Conservation (phyloP, 140 eudicot species). For the Ambrosia hybrid region DNA sequence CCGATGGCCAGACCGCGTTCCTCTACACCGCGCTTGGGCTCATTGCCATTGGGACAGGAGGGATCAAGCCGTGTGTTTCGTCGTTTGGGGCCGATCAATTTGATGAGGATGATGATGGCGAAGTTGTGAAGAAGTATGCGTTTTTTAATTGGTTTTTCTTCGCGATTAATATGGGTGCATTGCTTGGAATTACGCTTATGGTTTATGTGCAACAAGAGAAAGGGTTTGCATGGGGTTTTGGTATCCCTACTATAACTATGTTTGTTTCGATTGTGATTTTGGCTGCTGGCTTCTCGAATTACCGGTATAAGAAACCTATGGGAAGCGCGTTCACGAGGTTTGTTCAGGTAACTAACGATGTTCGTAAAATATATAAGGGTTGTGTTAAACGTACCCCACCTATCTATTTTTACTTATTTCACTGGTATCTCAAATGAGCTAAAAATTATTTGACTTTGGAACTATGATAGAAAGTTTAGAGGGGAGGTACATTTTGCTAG, state of each 20-base stretch:
- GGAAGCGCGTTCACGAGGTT: conserved; percentile 84
- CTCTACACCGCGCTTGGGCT: conserved; percentile 65
- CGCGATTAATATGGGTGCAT: conserved; percentile 82
- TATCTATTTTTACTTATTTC: too few species aligned
- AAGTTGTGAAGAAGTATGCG: conserved; percentile 54
- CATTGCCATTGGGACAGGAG: conserved; percentile 89
- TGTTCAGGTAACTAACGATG: conserved; percentile 38
- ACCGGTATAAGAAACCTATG: conserved; percentile 77
- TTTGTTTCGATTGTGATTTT: conserved; percentile 46
- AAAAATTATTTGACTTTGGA: too few species aligned
- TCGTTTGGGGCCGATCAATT: conserved; percentile 86
- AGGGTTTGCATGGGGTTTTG: conserved; percentile 81
- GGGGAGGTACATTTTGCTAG: too few species aligned
- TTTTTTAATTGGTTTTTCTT: conserved; percentile 91
- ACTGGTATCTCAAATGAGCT: too few species aligned
- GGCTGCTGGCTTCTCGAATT: conserved; percentile 51
- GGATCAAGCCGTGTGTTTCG: conserved; percentile 89
- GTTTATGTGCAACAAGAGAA: conserved; percentile 61
- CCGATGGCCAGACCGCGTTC: conserved; percentile 52
- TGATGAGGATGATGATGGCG: conserved; percentile 56
- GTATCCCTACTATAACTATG: conserved; percentile 59
- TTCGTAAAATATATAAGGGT: too few species aligned
- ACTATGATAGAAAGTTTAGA: too few species aligned
- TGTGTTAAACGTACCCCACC: too few species aligned
- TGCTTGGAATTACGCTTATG: conserved; percentile 68